These are phyloP conservation scores for Trichoderma afroharzianum DNA, from an alignment of 2,329 filamentous ascomycete species.

Conservation along the genomic window DNA sequence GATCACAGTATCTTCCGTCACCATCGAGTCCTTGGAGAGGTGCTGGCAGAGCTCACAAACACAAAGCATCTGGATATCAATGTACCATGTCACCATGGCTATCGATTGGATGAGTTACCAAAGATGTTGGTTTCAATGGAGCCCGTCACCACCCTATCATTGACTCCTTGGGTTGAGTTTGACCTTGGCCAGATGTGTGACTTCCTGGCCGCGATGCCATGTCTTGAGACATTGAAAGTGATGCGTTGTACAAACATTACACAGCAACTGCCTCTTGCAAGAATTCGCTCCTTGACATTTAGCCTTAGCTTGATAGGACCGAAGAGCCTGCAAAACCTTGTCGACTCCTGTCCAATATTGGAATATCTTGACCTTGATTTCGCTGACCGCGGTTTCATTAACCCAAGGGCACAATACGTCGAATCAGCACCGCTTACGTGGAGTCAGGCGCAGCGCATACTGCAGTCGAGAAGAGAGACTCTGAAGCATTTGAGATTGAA, in stretches of 20 bases:
- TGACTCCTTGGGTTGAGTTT: rapidly evolving
- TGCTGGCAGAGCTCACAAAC: not conserved
- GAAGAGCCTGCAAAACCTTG: not conserved
- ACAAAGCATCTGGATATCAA: not conserved
- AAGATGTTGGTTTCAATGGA: not conserved
- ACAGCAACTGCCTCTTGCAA: not conserved
- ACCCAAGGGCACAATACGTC: no score
- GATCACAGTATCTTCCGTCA: no score
- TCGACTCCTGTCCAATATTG: not conserved
- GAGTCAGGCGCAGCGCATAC: no score
- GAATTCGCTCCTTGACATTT: not conserved
- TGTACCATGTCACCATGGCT: rapidly evolving
- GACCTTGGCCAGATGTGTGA: not conserved
- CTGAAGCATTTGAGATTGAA: no score
- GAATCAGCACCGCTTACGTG: not conserved
- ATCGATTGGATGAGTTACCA: not conserved
- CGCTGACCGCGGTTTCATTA: no score
- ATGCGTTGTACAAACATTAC: not conserved
- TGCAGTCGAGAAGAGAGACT: no score
- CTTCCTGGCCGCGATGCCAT: not conserved
- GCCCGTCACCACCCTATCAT: not conserved
- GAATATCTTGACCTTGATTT: not conserved
- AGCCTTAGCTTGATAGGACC: rapidly evolving
- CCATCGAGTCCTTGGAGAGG: not conserved
- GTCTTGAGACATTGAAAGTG: not conserved